Conservation (phyloP, 2,329 filamentous ascomycete species). For the Penicillium psychrosexuale region DNA sequence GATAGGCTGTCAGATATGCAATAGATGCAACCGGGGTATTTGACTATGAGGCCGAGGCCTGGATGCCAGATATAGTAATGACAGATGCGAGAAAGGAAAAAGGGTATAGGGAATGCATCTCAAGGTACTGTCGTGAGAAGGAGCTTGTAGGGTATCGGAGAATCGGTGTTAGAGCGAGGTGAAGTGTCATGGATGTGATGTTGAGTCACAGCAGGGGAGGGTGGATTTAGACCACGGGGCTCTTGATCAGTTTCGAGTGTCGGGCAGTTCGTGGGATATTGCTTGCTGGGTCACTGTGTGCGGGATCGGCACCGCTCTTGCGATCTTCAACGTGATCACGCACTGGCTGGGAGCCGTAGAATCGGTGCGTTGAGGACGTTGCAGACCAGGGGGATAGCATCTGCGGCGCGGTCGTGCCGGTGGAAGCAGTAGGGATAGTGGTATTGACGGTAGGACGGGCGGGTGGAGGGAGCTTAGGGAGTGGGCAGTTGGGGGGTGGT, state of each 20-base stretch:
- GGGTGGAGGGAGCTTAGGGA: slow-evolving; percentile 33
- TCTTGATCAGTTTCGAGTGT: slow-evolving; percentile 16
- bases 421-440: background rate
- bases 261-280: slow-evolving; percentile 2
- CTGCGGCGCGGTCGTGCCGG: slow-evolving; percentile 7
- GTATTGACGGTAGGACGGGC: slow-evolving; percentile 19
- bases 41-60: background rate
- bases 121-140: slow-evolving; percentile 1
- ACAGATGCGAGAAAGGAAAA: background rate
- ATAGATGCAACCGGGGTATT: slow-evolving; percentile 4
- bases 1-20: background rate
- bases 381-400: slow-evolving; percentile 10
- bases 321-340: slow-evolving; percentile 17
- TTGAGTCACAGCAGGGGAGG: background rate
- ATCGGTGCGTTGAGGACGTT: slow-evolving; percentile 12
- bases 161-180: background rate
- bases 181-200: background rate
- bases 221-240: background rate
- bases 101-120: slow-evolving; percentile 4
- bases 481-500: slow-evolving; percentile 34
- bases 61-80: slow-evolving; percentile 1
- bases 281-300: background rate
- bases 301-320: slow-evolving; percentile 1
- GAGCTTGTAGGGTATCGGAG: background rate
- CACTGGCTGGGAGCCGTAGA: slow-evolving; percentile 18